Conservation (phyloP, 352 stramenopile species). For the Phytophthora citrophthora region DNA sequence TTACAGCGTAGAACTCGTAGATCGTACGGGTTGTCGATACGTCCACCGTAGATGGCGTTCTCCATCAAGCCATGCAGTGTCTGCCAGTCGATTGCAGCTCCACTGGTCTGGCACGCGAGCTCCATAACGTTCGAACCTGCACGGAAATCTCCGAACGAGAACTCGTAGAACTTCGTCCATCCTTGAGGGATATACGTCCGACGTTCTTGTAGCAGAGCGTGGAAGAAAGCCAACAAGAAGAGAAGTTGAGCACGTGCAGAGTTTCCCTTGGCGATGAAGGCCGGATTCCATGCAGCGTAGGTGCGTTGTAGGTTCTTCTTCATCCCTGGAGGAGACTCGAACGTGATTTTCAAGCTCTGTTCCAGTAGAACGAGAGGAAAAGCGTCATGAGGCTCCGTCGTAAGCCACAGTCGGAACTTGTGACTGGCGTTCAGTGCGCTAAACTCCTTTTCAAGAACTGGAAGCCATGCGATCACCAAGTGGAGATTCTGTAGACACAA, state of each 20-base stretch:
- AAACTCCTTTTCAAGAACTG: conserved; percentile 92
- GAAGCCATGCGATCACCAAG: conserved; percentile 94
- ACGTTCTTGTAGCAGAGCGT: conserved; percentile 84
- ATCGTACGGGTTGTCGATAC: conserved; percentile 95
- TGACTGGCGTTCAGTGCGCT: conserved; percentile 68
- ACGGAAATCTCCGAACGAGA: conserved; percentile 94
- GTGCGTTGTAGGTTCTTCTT: conserved; percentile 97
- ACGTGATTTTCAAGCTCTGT: conserved; percentile 94
- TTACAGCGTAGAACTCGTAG: conserved; percentile 91
- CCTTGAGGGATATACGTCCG: conserved; percentile 96
- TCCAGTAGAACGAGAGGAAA: conserved; percentile 94
- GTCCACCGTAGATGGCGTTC: conserved; percentile 95
- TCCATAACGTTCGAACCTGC: conserved; percentile 93
- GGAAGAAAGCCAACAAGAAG: conserved; percentile 92
- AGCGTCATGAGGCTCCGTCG: conserved; percentile 90
- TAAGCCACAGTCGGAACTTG: conserved; percentile 96
- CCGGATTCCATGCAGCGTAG: conserved; percentile 84
- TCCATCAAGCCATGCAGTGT: conserved; percentile 95
- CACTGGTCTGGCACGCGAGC: conserved; percentile 52
- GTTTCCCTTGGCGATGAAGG: conserved; percentile 69
- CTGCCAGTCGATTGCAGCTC: conserved; percentile 83
- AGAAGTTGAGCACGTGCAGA: conserved; percentile 67
- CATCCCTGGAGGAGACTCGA: conserved; percentile 94
- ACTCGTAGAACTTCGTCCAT: conserved; percentile 98
- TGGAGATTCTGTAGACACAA: conserved; percentile 97